A percentile compares a stretch with the other conserved stretches of the same genome.
These are phyloP conservation scores for Discostella stelligeroides DNA, from an alignment of 108 stramenopile genomes.

Conservation along the genomic window DNA sequence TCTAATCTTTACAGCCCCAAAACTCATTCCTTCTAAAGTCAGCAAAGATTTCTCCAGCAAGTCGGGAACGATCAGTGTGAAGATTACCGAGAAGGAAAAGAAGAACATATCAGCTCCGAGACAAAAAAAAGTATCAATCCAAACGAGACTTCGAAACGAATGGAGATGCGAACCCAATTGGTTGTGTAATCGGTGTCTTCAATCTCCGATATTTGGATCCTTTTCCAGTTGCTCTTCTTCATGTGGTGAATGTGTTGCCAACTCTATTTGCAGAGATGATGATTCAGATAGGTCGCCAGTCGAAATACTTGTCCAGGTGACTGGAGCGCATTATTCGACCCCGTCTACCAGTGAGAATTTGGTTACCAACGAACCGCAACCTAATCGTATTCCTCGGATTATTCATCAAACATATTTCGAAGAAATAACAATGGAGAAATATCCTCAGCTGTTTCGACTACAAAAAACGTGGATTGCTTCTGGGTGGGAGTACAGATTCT, in stretches of 20 bases:
- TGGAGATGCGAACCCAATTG: slow-evolving; percentile 50
- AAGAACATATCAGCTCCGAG: not conserved
- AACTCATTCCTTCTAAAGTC: not conserved
- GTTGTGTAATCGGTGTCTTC: slow-evolving; percentile 57
- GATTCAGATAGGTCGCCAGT: slow-evolving; percentile 14
- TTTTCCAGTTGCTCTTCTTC: slow-evolving; percentile 43
- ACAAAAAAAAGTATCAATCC: slow-evolving; percentile 39
- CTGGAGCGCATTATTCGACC: slow-evolving; percentile 12
- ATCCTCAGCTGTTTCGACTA: slow-evolving; percentile 54
- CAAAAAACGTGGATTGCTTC: slow-evolving; percentile 52
- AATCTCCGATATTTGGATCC: slow-evolving; percentile 45
- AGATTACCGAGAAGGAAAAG: not conserved
- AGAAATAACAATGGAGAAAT: slow-evolving; percentile 45
- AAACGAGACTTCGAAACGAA: slow-evolving; percentile 25
- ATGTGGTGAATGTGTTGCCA: slow-evolving; percentile 39
- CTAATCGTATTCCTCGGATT: slow-evolving; percentile 50
- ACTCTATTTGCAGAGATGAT: slow-evolving; percentile 38
- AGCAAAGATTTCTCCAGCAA: not conserved
- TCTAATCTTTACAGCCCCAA: slow-evolving; percentile 32
- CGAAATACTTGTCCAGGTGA: slow-evolving; percentile 34
- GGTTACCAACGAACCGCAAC: slow-evolving; percentile 8
- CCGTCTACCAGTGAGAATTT: not conserved
- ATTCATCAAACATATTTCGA: slow-evolving; percentile 75
- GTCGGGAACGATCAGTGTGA: slow-evolving; percentile 6
- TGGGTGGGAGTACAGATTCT: slow-evolving; percentile 60